phyloP scores from a whole-genome alignment of 768 basidiomycete genomes.

The Clavaria fumosa region DNA sequence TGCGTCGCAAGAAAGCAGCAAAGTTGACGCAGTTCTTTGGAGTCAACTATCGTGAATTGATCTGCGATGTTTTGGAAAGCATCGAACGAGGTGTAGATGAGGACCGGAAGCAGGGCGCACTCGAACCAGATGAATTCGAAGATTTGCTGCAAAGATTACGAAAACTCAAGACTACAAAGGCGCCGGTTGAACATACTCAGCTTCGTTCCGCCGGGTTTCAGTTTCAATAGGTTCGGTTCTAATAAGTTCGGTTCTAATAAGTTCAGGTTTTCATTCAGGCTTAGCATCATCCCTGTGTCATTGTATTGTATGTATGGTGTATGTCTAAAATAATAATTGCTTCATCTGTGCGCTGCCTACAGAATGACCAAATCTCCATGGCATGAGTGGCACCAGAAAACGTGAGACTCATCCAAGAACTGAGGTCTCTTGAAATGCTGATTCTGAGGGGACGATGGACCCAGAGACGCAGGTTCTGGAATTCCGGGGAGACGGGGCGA shows the following conservation, averaged over 20 bases:
- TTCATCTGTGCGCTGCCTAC: slow-evolving; percentile 15
- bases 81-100: slow-evolving; percentile 63
- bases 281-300: too few relatives aligned
- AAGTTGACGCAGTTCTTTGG: slow-evolving; percentile 83
- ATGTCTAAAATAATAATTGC: background rate
- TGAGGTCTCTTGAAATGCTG: slow-evolving; percentile 37
- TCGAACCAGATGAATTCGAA: slow-evolving; percentile 57
- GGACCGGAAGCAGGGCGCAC: slow-evolving; percentile 45
- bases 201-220: too few relatives aligned
- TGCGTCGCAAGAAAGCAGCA: slow-evolving; percentile 57
- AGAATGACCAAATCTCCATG: slow-evolving; percentile 69
- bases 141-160: slow-evolving; percentile 40
- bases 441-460: slow-evolving; percentile 14
- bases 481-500: slow-evolving; percentile 27
- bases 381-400: slow-evolving; percentile 83
- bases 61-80: slow-evolving; percentile 64
- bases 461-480: slow-evolving; percentile 13
- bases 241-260: background rate
- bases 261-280: background rate
- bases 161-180: slow-evolving; percentile 37
- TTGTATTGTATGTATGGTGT: background rate
- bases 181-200: too few relatives aligned
- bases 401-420: slow-evolving; percentile 76
- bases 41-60: slow-evolving; percentile 66
- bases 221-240: too few relatives aligned